Base-by-base conservation (phyloP, 805 yeast species). In the Isabelozyma gotoi region DNA sequence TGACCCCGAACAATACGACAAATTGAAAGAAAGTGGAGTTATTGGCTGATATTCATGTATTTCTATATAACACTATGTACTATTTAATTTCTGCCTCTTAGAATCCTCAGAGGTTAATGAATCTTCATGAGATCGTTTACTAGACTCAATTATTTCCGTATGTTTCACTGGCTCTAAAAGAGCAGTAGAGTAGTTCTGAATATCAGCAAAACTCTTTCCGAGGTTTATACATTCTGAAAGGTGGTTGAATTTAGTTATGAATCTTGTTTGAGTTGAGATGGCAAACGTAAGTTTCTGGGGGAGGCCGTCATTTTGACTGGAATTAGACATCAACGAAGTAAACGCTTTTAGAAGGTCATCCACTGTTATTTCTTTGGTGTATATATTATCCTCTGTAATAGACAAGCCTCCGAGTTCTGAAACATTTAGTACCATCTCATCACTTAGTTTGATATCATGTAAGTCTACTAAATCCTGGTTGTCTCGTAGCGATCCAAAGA, bases 1-100 rank as follows among this genome's bases (percentile, higher is more conserved):
- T 19, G 95, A 85, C 41, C 63, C 66, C 2, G 84, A 78, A 2
- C 63, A 87, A 15, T 78, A 74, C 49, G 68, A 69, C 6, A 77
- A 78, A 49, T 62, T 89, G 52, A 65, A 67, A 45, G 78, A 74
- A 33, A 66, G 73, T 35, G 86, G 84, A 0, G 41, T 78, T 14
- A 34, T 62, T 21, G 20, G 19, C 15, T 34, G n/a, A 34, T 7
- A 8, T 15, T 11, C 34, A 32, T 32, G 34, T 32, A 32, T 32
- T 32, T 14, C 15, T 32, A 32, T 32, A 21, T 21, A 32, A 32
- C 10, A 11, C 19, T 14, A 35, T 35, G 20, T 17, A 35, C 29
- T 24, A 24, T 15, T n/a, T 35, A 35, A 14, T 35, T 35, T 35
- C 38, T 15, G 20, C 18, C 38, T 35, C 36, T 32, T 32, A n/a